Conservation (phyloP, 768 basidiomycete genomes). For the Rubroboletus pulcherrimus region DNA sequence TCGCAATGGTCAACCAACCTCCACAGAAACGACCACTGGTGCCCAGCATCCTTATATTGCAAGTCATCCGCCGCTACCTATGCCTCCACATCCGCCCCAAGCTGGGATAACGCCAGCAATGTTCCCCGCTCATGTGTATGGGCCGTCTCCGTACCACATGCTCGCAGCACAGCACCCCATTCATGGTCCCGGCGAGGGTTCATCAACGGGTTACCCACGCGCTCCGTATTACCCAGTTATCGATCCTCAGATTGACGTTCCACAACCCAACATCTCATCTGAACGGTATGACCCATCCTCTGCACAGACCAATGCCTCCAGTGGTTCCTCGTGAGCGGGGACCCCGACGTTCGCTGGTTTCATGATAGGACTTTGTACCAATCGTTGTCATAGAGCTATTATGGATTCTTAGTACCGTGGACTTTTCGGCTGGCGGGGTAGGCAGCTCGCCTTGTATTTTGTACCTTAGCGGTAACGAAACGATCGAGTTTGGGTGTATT, state of each 20-base stretch:
- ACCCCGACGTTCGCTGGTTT: not conserved
- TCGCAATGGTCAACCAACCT: not conserved
- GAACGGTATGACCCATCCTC: constrained; percentile 31
- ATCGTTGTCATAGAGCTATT: not conserved
- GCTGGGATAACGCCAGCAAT: constrained; percentile 14
- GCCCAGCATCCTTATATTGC: constrained; percentile 15
- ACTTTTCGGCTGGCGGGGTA: not conserved
- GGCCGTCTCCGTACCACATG: constrained; percentile 28
- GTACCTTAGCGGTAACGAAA: constrained; percentile 4
- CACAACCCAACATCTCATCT: constrained; percentile 32
- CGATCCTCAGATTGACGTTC: constrained; percentile 35
- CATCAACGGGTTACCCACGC: constrained; percentile 24
- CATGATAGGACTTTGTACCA: not conserved
- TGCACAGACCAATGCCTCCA: constrained; percentile 4
- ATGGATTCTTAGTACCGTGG: not conserved
- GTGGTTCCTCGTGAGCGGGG: constrained; percentile 15
- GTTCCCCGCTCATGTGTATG: constrained; percentile 28
- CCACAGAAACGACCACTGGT: not conserved
- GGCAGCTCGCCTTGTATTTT: constrained; percentile 1
- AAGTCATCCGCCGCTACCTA: constrained; percentile 7
- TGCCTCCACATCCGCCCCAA: constrained; percentile 18
- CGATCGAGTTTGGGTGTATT: constrained; percentile 24
- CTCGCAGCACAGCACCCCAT: constrained; percentile 20
- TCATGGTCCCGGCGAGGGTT: constrained; percentile 22
- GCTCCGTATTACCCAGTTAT: constrained; percentile 38